phyloP scores from a whole-genome alignment of 768 basidiomycete genomes.

The Collybia sordida region DNA sequence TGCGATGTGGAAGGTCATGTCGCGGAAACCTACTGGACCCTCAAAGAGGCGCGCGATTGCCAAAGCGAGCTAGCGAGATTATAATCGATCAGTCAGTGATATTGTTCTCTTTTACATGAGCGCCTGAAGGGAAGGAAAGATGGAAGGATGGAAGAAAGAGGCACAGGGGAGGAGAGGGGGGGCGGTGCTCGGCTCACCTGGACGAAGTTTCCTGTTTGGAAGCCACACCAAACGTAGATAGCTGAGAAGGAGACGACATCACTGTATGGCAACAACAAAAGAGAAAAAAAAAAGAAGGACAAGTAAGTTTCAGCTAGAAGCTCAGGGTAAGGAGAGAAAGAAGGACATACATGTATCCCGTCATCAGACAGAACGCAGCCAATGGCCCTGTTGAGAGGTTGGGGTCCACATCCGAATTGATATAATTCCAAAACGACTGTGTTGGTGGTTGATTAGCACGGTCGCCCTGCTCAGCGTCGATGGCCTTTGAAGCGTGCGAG shows the following conservation, averaged over 20 bases:
- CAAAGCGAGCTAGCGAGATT: conserved; percentile 56
- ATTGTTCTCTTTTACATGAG: too few species aligned
- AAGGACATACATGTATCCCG: conserved; percentile 65
- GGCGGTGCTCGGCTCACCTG: conserved; percentile 41
- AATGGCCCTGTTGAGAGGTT: conserved; percentile 50
- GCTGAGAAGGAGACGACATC: conserved; percentile 77
- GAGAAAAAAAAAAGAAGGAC: too few species aligned
- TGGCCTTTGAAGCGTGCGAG: conserved; percentile 7
- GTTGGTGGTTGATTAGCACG: neutral
- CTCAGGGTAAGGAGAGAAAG: neutral
- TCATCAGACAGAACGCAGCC: conserved; percentile 75
- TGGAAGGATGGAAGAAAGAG: too few species aligned
- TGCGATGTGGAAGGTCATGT: conserved; percentile 68
- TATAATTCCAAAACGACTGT: conserved; percentile 33
- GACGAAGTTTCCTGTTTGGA: conserved; percentile 78
- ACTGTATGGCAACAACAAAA: conserved; percentile 31
- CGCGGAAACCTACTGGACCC: conserved; percentile 41
- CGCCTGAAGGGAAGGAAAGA: too few species aligned
- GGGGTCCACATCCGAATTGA: conserved; percentile 52
- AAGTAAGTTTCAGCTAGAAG: neutral
- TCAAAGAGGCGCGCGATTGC: conserved; percentile 83
- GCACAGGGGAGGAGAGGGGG: neutral
- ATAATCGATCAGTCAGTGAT: neutral
- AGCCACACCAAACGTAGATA: conserved; percentile 82
- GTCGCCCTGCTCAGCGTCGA: conserved; percentile 1